phyloP scores from a whole-genome alignment of 805 yeast species.

The Nakazawaea siamensis region DNA sequence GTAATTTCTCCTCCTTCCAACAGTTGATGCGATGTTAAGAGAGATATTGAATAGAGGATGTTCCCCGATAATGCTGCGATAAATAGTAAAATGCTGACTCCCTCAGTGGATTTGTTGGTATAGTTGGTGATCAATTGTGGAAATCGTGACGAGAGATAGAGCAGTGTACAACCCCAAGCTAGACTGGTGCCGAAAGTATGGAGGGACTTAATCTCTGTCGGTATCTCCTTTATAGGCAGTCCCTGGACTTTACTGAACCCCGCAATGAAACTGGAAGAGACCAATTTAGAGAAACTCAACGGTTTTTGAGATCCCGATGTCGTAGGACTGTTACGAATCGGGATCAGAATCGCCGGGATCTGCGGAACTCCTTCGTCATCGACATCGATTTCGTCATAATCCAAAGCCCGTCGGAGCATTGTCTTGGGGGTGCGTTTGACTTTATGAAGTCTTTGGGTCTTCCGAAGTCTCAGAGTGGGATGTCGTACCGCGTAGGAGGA shows the following conservation, averaged over 20 bases:
- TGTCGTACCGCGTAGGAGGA: conserved; percentile 2
- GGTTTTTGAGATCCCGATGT: neutral
- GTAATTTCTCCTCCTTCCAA: conserved; percentile 24
- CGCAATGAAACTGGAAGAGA: conserved; percentile 21
- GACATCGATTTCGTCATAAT: conserved; percentile 9
- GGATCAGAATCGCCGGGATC: conserved; percentile 4
- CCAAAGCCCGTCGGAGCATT: too few species aligned
- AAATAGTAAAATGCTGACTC: conserved; percentile 41
- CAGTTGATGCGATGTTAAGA: conserved; percentile 34
- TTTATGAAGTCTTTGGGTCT: conserved; percentile 3
- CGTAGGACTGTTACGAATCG: neutral
- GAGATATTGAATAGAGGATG: conserved; percentile 38
- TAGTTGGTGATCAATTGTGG: conserved; percentile 45
- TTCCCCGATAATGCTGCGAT: conserved; percentile 43
- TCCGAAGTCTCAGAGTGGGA: conserved; percentile 4
- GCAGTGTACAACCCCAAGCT: conserved; percentile 45
- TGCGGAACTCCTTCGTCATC: conserved; percentile 1
- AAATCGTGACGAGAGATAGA: conserved; percentile 40
- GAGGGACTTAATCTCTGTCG: conserved; percentile 10
- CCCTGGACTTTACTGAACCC: conserved; percentile 22
- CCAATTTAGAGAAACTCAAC: conserved; percentile 14
- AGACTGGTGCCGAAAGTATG: conserved; percentile 23
- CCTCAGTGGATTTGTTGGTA: conserved; percentile 37
- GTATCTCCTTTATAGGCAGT: conserved; percentile 12
- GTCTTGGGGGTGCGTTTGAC: neutral